Evolutionary conservation across 2,329 filamentous ascomycete species (phyloP), one percentile per base, ranked within the genome.

Genomic region (Phyllachora maydis): DNA sequence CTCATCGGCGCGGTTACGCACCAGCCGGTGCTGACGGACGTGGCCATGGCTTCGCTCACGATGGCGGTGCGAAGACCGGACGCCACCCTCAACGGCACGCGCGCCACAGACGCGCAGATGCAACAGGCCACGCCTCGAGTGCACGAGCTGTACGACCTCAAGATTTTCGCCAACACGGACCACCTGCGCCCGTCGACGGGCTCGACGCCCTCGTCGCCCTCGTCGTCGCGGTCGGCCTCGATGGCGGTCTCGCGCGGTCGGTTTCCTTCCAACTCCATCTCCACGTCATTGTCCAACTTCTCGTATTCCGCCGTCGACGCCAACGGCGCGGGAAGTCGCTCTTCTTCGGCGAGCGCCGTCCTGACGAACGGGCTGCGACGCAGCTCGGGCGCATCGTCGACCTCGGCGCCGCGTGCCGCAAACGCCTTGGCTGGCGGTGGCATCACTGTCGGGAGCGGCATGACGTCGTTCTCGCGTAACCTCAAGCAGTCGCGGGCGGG

Each of bases 1-100:
- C 50, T 98, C 21, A 83, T 98, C 31, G 82, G 85, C 8, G 82
- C 82, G 14, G 65, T 98, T 32, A 90, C 83, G 1, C 77, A 85
- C 29, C 77, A 92, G 38, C 85, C 88, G 0, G 82, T 91, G 0
- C 59, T 98, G 9, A 67, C 91, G 38, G 83, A 95, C 40, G 75
- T 95, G 10, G 74, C 73, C 14, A 77, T 91, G 49, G 78, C 85
- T 1, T 92, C 83, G 4, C 57, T 98, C 23, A 93, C 85, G 2
- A 76, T 93, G 70, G 85, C 85, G 4, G 60, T 72, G 10, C 61
- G 70, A 23, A 72, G 69, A 28, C 47, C 52, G 1, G 46, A 24
- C 5, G 25, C 26, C n/a, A 29, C 31, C n/a, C 22, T 24, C 16
- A 25, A 26, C n/a, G n/a, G n/a, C n/a, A n/a, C n/a, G 16, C 22